Base-by-base conservation (phyloP, 371 early-diverging fungal species). In the Circinella umbellata region DNA sequence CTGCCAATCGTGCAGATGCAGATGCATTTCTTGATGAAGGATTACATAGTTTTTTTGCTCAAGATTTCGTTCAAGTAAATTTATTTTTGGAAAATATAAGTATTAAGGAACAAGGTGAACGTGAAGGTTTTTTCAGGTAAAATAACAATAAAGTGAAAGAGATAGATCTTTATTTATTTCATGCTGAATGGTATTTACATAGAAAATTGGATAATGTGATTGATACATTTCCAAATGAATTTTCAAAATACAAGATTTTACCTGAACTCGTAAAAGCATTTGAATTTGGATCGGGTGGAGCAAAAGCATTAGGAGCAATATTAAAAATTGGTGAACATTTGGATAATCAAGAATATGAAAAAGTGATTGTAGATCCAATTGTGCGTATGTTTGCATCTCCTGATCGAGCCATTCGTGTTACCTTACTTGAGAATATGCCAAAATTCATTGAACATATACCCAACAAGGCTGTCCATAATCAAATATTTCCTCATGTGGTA, bases 271-370 rank as follows among this genome's bases (percentile, higher is more conserved):
- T 95, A 42, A 92, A 94, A 39, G 90, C 96, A 3, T 86, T 97
- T 64, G 98, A 96, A 70, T 97, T 91, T 81, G 98, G 97, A n/a
- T 92, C 93, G 10, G 90, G 91, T 6, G 96, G 94, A 9, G 90
- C 95, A 27, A 94, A 92, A 66, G 95, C 94, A 2, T 80, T 98
- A 18, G 77, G 82, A 60, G 92, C 93, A 0, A 94, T 98, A 53
- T 78, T 96, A 8, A 93, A 94, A 70, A 93, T 98, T 57, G 96
- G 96, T 4, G 80, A 88, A 0, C 82, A 81, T 15, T 78, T 98
- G 42, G 80, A 84, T 46, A 86, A 85, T 38, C 85, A 89, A 15
- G 95, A 96, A 63, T 96, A 91, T 71, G 89, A 90, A 5, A 54
- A 74, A 3, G 67, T 91, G 15, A 79, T 98, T 37, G 80, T 91